Evolutionary conservation across 441 rosid genomes (phyloP), one percentile per base, ranked within the genome.

Genomic region (Erodium texanum): DNA sequence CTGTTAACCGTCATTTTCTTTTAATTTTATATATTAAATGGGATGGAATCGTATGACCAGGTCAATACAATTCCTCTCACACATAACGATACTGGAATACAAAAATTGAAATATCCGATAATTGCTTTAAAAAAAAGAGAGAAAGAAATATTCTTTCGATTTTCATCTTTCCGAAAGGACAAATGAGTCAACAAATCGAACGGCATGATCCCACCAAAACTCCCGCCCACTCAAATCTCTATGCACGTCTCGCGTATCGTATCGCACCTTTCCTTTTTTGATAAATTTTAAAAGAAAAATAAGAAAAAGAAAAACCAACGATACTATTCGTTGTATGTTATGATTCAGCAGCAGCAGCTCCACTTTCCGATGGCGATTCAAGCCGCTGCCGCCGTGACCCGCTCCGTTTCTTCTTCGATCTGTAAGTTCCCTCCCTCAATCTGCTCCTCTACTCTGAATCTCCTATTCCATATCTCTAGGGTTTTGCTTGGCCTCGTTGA

Each of bases 401-500:
- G 18, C 58, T 50, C 19, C 58, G 58, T 15, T 50, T n/a, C 58
- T 50, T 6, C 58, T n/a, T 15, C 58, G 58, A 50, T 50, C 58
- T 50, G 58, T 50, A 16, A 50, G 58, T 18, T 50, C 58, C 7
- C 8, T 50, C 19, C 19, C 8, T 50, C 19, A 50, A 50, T 50
- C 58, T 8, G 58, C 58, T n/a, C 4, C 7, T 50, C n/a, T 50
- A 11, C 8, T 5, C 1, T 50, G 7, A 50, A 50, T n/a, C 58
- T 50, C 19, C 58, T 19, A 5, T 50, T 18, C 12, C 12, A 5
- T 5, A 15, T 50, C 19, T n/a, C 8, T 50, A 50, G 58, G 58
- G 58, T 50, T 50, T 50, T 50, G 58, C 58, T 50, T 50, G 8
- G 58, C 58, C 20, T 50, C 58, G 58, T 50, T 20, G 58, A 50